Evolutionary conservation across 192 early-diverging fungal species (phyloP).

Genomic region (Podochytrium sp.): DNA sequence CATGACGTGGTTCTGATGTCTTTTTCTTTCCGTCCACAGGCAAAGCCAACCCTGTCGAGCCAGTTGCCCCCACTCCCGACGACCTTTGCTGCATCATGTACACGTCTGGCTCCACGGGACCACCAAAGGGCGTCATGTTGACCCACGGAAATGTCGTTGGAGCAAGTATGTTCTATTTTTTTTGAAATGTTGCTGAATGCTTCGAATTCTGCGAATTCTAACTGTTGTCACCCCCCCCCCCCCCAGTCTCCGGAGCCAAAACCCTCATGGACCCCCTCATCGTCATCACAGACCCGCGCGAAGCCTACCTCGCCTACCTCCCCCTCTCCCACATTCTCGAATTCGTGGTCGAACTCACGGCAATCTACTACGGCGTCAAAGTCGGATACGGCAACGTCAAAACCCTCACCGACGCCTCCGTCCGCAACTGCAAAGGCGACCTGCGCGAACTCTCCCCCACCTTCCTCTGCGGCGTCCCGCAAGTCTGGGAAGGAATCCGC

Average conservation of each 20-base stretch:
- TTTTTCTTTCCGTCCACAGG: neutral
- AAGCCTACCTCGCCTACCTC: conserved; percentile 62
- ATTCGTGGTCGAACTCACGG: conserved; percentile 81
- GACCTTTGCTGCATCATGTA: conserved; percentile 61
- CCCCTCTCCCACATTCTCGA: conserved; percentile 91
- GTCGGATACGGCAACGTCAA: conserved; percentile 70
- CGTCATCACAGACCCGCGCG: conserved; percentile 50
- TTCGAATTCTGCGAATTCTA: too few species aligned
- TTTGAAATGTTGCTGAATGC: too few species aligned
- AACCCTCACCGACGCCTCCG: conserved; percentile 67
- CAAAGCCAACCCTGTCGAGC: conserved; percentile 40
- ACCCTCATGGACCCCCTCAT: neutral
- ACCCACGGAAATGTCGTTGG: conserved; percentile 82
- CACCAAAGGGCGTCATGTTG: conserved; percentile 87
- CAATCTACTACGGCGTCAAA: conserved; percentile 52
- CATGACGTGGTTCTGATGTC: neutral
- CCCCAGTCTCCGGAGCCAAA: neutral
- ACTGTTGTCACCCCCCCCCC: too few species aligned
- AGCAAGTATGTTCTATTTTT: conserved; percentile 46
- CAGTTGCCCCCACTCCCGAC: conserved; percentile 64
- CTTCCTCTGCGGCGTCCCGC: conserved; percentile 73
- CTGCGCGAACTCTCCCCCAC: conserved; percentile 70
- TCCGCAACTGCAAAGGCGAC: conserved; percentile 71
- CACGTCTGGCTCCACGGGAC: conserved; percentile 72
- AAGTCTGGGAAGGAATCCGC: conserved; percentile 80